phyloP scores from a whole-genome alignment of 805 yeast genomes.

The Saccharomyces jurei region DNA sequence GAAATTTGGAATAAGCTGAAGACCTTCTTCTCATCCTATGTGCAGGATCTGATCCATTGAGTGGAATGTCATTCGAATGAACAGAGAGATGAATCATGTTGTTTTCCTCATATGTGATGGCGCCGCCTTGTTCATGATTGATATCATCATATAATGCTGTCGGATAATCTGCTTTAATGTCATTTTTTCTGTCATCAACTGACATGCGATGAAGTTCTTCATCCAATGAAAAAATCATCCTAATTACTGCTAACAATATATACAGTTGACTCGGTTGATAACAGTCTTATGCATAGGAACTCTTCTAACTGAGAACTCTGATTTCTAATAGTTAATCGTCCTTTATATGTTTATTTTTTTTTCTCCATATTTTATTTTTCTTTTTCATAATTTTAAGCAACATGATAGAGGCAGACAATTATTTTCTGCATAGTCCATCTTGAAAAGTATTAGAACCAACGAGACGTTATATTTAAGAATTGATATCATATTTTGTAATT shows the following conservation, averaged over 20 bases:
- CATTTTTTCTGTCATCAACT: slow-evolving; percentile 5
- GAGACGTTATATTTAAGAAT: background rate
- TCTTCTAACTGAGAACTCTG: background rate
- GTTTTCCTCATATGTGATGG: background rate
- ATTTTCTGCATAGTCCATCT: background rate
- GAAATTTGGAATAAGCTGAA: slow-evolving; percentile 24
- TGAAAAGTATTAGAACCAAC: background rate
- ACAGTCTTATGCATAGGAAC: background rate
- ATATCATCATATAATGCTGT: background rate
- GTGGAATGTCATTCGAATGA: background rate
- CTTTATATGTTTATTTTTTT: background rate
- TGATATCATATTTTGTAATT: background rate
- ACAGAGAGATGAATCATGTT: background rate
- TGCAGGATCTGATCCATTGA: background rate
- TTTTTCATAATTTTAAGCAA: background rate
- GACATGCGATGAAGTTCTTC: slow-evolving; percentile 15
- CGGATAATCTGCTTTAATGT: slow-evolving; percentile 1
- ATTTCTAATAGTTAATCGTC: background rate
- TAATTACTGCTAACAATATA: background rate
- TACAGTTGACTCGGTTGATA: background rate
- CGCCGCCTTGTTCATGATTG: background rate
- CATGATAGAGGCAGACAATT: background rate
- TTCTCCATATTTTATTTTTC: background rate
- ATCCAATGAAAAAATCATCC: slow-evolving; percentile 21
- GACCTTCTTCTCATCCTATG: slow-evolving; percentile 23